phyloP scores from a whole-genome alignment of 139 green algal genomes.

The Monoraphidium neglectum region DNA sequence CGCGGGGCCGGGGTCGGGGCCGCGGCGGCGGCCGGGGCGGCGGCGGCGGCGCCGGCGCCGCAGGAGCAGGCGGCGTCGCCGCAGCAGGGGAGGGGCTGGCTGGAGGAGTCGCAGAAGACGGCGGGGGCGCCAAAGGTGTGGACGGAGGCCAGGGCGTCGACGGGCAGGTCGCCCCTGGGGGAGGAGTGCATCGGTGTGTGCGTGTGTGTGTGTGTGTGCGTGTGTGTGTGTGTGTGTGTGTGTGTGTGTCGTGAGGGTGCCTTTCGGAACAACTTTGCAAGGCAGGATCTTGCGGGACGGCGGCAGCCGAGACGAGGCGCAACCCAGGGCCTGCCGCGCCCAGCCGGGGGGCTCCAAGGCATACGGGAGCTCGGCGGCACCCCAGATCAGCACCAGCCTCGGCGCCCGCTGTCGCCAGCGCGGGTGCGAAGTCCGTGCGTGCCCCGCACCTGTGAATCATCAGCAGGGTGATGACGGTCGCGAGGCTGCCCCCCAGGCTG shows the following conservation, averaged over 20 bases:
- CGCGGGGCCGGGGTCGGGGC: not conserved
- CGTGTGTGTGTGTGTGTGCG: too few species aligned
- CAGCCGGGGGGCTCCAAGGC: too few species aligned
- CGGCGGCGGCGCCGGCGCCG: not conserved
- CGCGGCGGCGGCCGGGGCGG: not conserved
- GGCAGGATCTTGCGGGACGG: too few species aligned
- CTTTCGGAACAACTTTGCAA: too few species aligned
- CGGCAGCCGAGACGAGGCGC: too few species aligned
- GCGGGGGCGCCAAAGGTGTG: slow-evolving; percentile 94
- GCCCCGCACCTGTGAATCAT: slow-evolving; percentile 52
- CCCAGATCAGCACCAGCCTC: too few species aligned
- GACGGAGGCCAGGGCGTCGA: slow-evolving; percentile 59
- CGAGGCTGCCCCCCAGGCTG: slow-evolving; percentile 90
- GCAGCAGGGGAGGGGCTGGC: not conserved
- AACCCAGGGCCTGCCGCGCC: too few species aligned
- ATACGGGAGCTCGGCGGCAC: too few species aligned
- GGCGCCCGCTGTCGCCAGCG: too few species aligned
- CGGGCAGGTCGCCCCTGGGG: slow-evolving; percentile 69
- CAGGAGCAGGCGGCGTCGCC: not conserved
- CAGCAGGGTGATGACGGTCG: slow-evolving; percentile 90
- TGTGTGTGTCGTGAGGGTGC: too few species aligned
- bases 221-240: too few species aligned
- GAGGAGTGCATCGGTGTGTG: not conserved
- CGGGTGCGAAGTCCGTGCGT: too few species aligned
- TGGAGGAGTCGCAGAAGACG: slow-evolving; percentile 80